A percentile compares a stretch with the other conserved stretches of the same genome.
Evolutionary conservation across 2,329 filamentous ascomycete genomes (phyloP).

Genomic region (Pyrenophora tritici-repentis): DNA sequence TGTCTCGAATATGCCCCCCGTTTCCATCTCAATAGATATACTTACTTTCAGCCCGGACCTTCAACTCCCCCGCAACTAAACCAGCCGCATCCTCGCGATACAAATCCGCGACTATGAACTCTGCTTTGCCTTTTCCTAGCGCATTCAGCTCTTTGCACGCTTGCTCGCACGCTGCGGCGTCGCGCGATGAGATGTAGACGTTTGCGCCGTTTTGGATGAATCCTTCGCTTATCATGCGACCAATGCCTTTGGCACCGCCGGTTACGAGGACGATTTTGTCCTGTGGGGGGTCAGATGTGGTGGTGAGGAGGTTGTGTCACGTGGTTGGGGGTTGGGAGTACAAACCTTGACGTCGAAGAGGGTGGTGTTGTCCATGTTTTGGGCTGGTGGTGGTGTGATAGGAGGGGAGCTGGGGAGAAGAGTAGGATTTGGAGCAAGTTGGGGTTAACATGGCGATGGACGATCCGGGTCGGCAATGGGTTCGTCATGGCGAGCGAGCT

Average conservation of each 20-base stretch:
- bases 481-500: slow-evolving; percentile 14
- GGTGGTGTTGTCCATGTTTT: slow-evolving; percentile 41
- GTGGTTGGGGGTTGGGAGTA: not conserved
- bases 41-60: slow-evolving; percentile 54
- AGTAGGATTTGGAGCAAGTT: not conserved
- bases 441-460: slow-evolving; percentile 7
- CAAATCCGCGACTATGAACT: slow-evolving; percentile 66
- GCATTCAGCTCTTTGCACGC: slow-evolving; percentile 63
- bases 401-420: not conserved
- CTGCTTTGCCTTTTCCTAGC: slow-evolving; percentile 61
- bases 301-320: not conserved
- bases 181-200: slow-evolving; percentile 72
- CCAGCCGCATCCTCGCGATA: slow-evolving; percentile 65
- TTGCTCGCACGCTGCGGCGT: slow-evolving; percentile 64
- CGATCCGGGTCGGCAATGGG: not conserved
- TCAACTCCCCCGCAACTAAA: slow-evolving; percentile 62
- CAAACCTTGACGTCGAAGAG: slow-evolving; percentile 47
- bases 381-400: not conserved
- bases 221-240: slow-evolving; percentile 69
- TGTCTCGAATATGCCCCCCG: no score
- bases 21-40: no score
- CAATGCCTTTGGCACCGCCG: slow-evolving; percentile 62
- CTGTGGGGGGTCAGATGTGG: no score
- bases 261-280: slow-evolving; percentile 55
- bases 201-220: slow-evolving; percentile 68